Percentiles rank a stretch among this genome's conserved stretches.
These are phyloP conservation scores for Colletotrichum lentis DNA, from an alignment of 2,329 filamentous ascomycete species.

Conservation along the genomic window DNA sequence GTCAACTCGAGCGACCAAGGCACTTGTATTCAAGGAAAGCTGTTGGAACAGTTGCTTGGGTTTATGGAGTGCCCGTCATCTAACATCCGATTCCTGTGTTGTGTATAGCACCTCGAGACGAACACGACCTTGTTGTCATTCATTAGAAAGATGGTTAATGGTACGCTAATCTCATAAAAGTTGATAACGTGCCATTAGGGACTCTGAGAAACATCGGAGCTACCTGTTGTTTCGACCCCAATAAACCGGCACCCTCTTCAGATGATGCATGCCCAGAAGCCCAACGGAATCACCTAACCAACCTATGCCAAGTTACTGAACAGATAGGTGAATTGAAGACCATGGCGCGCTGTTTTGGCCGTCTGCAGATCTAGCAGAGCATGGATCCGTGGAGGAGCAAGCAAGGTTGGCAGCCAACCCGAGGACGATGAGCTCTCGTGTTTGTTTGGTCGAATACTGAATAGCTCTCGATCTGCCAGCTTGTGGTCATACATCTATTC, in stretches of 20 bases:
- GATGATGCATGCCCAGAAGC: constrained; percentile 2
- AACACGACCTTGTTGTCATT: constrained; percentile 6
- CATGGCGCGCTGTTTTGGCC: not conserved
- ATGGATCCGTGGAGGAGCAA: not conserved
- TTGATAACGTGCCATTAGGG: not conserved
- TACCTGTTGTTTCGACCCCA: constrained; percentile 1
- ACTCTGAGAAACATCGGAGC: not conserved
- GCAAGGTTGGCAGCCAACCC: not conserved
- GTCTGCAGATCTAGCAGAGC: not conserved
- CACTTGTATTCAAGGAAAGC: not conserved
- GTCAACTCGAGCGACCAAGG: not conserved
- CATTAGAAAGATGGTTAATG: not conserved
- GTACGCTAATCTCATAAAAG: not conserved
- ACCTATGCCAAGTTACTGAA: not conserved
- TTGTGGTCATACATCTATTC: not conserved
- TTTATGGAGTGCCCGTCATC: not conserved
- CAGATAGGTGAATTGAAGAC: not conserved
- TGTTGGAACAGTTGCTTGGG: constrained; percentile 13
- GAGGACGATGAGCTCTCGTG: not conserved
- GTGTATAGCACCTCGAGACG: constrained; percentile 11
- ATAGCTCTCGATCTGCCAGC: not conserved
- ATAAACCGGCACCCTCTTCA: not conserved
- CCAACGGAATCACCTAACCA: constrained; percentile 14
- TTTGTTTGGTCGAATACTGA: constrained; percentile 3
- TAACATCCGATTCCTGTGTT: constrained; percentile 11